These are phyloP conservation scores for Aspergillus conjunctus DNA, from an alignment of 495 filamentous ascomycete genomes.

Conservation along the genomic window DNA sequence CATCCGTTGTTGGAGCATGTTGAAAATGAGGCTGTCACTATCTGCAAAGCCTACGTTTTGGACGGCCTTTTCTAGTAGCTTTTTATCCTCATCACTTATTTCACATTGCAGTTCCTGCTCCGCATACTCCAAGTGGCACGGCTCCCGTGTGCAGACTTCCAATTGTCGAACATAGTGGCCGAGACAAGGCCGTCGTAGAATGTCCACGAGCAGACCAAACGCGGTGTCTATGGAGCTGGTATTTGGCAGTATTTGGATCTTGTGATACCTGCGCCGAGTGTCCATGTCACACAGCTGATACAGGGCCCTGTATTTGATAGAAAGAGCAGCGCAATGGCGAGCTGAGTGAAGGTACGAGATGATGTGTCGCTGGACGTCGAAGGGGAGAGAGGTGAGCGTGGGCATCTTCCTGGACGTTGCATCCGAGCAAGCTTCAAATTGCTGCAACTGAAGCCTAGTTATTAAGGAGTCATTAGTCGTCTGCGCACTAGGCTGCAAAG, in stretches of 20 bases:
- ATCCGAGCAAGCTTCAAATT: no score
- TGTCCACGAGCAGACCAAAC: slow-evolving; percentile 23
- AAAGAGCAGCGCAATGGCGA: slow-evolving; percentile 31
- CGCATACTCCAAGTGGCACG: slow-evolving; percentile 9
- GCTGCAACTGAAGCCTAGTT: no score
- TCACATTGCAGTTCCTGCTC: slow-evolving; percentile 13
- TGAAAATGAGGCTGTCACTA: slow-evolving; percentile 23
- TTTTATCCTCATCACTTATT: slow-evolving; percentile 21
- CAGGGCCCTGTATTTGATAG: slow-evolving; percentile 25
- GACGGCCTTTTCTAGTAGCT: slow-evolving; percentile 20
- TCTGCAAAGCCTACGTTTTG: slow-evolving; percentile 24
- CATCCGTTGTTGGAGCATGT: slow-evolving; percentile 27
- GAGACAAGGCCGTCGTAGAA: slow-evolving; percentile 18
- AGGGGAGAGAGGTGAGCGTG: slow-evolving; percentile 50
- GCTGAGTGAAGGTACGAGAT: slow-evolving; percentile 25
- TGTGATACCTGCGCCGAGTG: slow-evolving; percentile 23
- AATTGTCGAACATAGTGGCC: slow-evolving; percentile 21
- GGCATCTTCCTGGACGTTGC: no score
- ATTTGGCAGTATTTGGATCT: slow-evolving; percentile 16
- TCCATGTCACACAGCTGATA: slow-evolving; percentile 31
- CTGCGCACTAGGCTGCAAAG: no score
- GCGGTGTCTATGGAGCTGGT: slow-evolving; percentile 15
- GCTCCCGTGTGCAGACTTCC: slow-evolving; percentile 4
- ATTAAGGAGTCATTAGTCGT: no score
- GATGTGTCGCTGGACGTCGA: slow-evolving; percentile 19